Percentiles rank a stretch among this genome's conserved stretches.
These are phyloP conservation scores for Boletus coccyginus DNA, from an alignment of 768 basidiomycete genomes.

Conservation along the genomic window DNA sequence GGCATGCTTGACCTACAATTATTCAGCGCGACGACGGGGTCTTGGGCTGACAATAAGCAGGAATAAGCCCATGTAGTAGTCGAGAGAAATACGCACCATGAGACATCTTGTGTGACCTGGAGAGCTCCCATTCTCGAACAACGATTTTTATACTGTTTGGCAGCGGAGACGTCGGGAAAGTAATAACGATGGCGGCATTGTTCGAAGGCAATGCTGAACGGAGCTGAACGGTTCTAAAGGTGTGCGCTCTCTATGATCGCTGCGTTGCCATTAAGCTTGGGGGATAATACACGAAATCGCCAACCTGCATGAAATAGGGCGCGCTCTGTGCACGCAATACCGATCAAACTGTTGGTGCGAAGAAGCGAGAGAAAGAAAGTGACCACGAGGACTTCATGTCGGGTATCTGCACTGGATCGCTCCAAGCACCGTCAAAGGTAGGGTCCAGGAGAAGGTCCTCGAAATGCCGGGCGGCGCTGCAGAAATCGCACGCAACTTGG, in stretches of 20 bases:
- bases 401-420: constrained; percentile 36
- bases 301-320: constrained; percentile 31
- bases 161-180: constrained; percentile 16
- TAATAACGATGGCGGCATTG: constrained; percentile 27
- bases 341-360: constrained; percentile 34
- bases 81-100: constrained; percentile 7
- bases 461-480: constrained; percentile 23
- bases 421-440: constrained; percentile 27
- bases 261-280: constrained; percentile 25
- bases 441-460: constrained; percentile 20
- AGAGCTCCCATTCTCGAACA: constrained; percentile 12
- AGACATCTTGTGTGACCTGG: constrained; percentile 23
- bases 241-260: constrained; percentile 29
- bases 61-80: neutral
- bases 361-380: constrained; percentile 30
- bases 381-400: constrained; percentile 37
- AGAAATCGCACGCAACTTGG: constrained; percentile 14
- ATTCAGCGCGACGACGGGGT: constrained; percentile 36
- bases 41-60: constrained; percentile 25
- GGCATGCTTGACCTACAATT: constrained; percentile 34
- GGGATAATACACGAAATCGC: constrained; percentile 28
- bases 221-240: constrained; percentile 22
- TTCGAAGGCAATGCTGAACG: constrained; percentile 28
- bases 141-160: constrained; percentile 27
- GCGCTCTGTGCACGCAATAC: constrained; percentile 32